A percentile compares a stretch with the other conserved stretches of the same genome.
Evolutionary conservation across 2,329 filamentous ascomycete genomes (phyloP).

Genomic region (Venturia aucupariae): DNA sequence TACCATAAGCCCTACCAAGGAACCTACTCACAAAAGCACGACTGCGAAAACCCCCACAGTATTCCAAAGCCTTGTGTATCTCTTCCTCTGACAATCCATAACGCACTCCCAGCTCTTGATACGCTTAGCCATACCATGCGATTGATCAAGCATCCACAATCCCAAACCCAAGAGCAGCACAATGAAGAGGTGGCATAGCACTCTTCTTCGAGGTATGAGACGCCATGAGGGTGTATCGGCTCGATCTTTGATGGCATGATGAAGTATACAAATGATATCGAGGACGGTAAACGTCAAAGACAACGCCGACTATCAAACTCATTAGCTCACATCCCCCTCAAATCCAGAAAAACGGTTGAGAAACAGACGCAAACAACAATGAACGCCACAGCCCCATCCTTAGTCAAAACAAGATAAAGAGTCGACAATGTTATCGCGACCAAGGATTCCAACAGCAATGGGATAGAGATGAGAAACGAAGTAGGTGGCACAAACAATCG

Average conservation of each 20-base stretch:
- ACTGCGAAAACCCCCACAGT: background rate
- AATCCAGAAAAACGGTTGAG: background rate
- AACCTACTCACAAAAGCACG: background rate
- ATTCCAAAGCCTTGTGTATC: background rate
- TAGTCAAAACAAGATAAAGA: background rate
- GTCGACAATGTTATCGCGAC: background rate
- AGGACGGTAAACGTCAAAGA: background rate
- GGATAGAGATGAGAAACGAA: background rate
- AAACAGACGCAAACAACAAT: background rate
- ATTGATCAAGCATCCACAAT: background rate
- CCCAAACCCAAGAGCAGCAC: background rate
- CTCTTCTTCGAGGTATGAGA: background rate
- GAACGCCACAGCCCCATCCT: background rate
- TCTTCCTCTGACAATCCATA: background rate
- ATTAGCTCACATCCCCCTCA: background rate
- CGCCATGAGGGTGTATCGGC: background rate
- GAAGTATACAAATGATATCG: background rate
- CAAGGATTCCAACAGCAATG: background rate
- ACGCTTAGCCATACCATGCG: background rate
- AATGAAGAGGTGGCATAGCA: background rate
- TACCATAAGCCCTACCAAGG: background rate
- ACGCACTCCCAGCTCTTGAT: background rate
- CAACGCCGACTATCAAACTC: background rate
- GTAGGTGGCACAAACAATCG: background rate
- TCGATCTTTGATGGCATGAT: background rate